phyloP scores from a whole-genome alignment of 805 yeast species.

The Teunomyces lycoperdinae region DNA sequence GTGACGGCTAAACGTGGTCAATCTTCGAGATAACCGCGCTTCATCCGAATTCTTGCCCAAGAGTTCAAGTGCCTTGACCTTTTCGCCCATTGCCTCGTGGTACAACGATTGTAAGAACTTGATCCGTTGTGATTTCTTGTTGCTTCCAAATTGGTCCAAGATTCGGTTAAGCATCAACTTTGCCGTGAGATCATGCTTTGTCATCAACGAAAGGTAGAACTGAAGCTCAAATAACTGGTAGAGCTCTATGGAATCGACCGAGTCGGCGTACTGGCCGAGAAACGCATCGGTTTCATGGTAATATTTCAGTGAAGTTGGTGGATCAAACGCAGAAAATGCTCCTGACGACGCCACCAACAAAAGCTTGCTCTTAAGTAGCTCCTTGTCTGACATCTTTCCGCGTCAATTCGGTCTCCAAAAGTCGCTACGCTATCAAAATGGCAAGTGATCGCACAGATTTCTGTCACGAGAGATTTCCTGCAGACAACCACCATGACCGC shows the following conservation, averaged over 20 bases:
- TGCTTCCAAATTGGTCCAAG: constrained; percentile 63
- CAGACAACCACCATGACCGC: not conserved
- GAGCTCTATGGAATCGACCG: constrained; percentile 43
- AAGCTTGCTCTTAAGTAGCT: constrained; percentile 41
- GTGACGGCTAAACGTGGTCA: constrained; percentile 32
- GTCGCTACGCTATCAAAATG: no score
- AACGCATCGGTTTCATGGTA: constrained; percentile 40
- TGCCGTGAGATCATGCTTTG: constrained; percentile 72
- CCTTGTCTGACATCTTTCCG: not conserved
- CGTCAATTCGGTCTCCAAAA: no score
- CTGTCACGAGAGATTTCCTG: not conserved
- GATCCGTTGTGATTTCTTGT: constrained; percentile 51
- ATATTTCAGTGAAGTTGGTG: constrained; percentile 39
- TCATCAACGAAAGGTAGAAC: constrained; percentile 58
- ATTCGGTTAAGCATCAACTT: constrained; percentile 60
- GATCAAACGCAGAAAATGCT: constrained; percentile 47
- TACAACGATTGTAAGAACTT: constrained; percentile 53
- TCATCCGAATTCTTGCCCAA: constrained; percentile 34
- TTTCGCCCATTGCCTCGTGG: constrained; percentile 51
- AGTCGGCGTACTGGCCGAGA: constrained; percentile 27
- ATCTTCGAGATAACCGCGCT: constrained; percentile 33
- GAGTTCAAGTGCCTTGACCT: constrained; percentile 23
- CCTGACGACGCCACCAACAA: constrained; percentile 50
- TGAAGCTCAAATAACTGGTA: constrained; percentile 67
- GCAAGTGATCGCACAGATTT: no score